A percentile compares a stretch with the other conserved stretches of the same genome.
Conservation (phyloP, 2,329 filamentous ascomycete species). For the Cladosporium oxysporum region DNA sequence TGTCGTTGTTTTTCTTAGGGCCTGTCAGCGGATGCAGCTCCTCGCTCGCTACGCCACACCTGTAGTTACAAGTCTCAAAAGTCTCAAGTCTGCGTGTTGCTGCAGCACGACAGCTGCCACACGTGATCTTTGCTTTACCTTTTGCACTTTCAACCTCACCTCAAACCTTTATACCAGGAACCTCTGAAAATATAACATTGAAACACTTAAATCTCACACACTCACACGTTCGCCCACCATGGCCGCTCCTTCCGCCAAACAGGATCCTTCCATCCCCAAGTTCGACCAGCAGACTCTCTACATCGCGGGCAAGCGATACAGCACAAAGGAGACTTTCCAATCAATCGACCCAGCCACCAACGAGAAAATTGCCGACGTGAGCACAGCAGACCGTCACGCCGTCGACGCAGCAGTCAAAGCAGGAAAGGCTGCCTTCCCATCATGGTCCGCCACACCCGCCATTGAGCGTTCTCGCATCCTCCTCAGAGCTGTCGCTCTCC, state of each 20-base stretch:
- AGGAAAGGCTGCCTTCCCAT: constrained; percentile 69
- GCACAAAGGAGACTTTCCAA: constrained; percentile 63
- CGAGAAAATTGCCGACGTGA: constrained; percentile 67
- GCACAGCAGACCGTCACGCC: constrained; percentile 57
- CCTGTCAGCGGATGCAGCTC: not conserved
- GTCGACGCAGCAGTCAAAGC: constrained; percentile 72
- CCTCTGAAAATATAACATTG: not conserved
- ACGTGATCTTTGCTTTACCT: constrained; percentile 12
- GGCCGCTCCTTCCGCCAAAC: constrained; percentile 23
- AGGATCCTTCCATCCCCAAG: constrained; percentile 24
- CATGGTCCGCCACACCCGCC: constrained; percentile 76
- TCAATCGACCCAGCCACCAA: constrained; percentile 74
- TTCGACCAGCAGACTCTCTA: constrained; percentile 56
- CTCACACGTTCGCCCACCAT: constrained; percentile 1
- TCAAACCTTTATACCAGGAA: constrained; percentile 1
- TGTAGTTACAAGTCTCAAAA: not conserved
- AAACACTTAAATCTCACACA: not conserved
- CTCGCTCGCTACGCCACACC: not conserved
- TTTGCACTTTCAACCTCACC: constrained; percentile 4
- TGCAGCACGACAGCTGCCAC: not conserved
- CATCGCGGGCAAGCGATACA: constrained; percentile 70
- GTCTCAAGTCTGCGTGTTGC: not conserved
- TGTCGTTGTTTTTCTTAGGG: not conserved
- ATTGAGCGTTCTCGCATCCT: constrained; percentile 75
- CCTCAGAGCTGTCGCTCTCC: constrained; percentile 70